A percentile compares a stretch with the other conserved stretches of the same genome.
Conservation (phyloP, 805 yeast genomes). For the Sugiyamaella mastotermitis region DNA sequence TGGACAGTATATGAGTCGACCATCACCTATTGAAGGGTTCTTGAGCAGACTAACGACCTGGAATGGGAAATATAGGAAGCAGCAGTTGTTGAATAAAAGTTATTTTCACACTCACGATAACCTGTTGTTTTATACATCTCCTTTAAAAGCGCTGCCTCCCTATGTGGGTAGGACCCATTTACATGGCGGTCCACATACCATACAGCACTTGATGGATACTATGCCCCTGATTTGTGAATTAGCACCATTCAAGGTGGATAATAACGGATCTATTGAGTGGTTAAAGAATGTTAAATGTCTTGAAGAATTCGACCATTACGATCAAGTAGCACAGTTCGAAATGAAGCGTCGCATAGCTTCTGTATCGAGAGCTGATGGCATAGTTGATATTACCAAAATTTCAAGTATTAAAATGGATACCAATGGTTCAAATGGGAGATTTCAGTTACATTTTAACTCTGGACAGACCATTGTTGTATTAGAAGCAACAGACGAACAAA, state of each 20-base stretch:
- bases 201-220: too few relatives aligned
- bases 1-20: slow-evolving; percentile 41
- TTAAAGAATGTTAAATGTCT: slow-evolving; percentile 31
- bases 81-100: slow-evolving; percentile 45
- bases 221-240: slow-evolving; percentile 27
- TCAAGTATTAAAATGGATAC: slow-evolving; percentile 35
- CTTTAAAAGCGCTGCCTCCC: slow-evolving; percentile 55
- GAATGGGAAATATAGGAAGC: slow-evolving; percentile 37
- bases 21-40: slow-evolving; percentile 79
- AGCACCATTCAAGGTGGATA: slow-evolving; percentile 49
- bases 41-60: slow-evolving; percentile 50
- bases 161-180: neutral
- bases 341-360: slow-evolving; percentile 54
- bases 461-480: slow-evolving; percentile 36
- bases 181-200: neutral
- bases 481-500: slow-evolving; percentile 45
- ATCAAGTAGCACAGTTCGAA: slow-evolving; percentile 56
- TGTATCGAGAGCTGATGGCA: slow-evolving; percentile 51
- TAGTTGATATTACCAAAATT: slow-evolving; percentile 55
- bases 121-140: slow-evolving; percentile 51
- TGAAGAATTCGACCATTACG: slow-evolving; percentile 43
- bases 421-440: slow-evolving; percentile 34
- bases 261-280: slow-evolving; percentile 56
- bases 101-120: slow-evolving; percentile 63
- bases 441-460: slow-evolving; percentile 5